Base-by-base conservation (phyloP, 2,329 filamentous ascomycete genomes). In the Rhinocladiella similis region DNA sequence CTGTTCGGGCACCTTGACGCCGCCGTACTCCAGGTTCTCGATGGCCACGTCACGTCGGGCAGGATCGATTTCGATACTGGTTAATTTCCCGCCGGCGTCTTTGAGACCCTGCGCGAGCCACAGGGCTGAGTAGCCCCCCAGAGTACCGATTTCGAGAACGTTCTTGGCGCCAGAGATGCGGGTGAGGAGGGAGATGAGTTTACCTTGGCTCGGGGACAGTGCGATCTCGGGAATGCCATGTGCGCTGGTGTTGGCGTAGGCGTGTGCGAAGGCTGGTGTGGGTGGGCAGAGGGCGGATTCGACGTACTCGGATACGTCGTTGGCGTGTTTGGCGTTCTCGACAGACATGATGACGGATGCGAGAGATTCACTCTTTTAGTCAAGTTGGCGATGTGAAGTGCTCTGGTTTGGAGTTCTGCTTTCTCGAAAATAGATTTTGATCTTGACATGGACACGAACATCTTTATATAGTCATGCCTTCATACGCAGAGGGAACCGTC, bases 101-200 rank as follows among this genome's bases (percentile, higher is more conserved):
- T 50, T 50, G 18, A 50, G 33, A 14, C 70, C 65, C 25, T 43
- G 67, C 2, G 80, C 80, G 43, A 84, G 72, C 73, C 78, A 83
- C 53, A 83, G 79, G 12, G 77, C 75, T 1, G 75, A 77, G 67
- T 82, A 84, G 12, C 76, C 82, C 9, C 81, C 81, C 35, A 84
- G 67, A 0, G 80, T 83, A 27, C 82, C 82, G 47, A 84, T 69
- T 64, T 85, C 82, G 39, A 84, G 77, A 3, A 78, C 71, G 3
- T 67, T 60, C 51, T 71, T 71, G 20, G 70, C 73, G 16, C 65
- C 59, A 1, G 70, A 68, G 33, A 73, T 58, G 43, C 68, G 68
- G 36, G 68, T 67, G 42, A 75, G 73, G 16, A 78, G 62, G 12
- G 73, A 67, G 13, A 79, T 67, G 55, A 70, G 72, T 55, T 75